phyloP scores from a whole-genome alignment of 2,329 filamentous ascomycete species.

The Stenocarpella maydis region DNA sequence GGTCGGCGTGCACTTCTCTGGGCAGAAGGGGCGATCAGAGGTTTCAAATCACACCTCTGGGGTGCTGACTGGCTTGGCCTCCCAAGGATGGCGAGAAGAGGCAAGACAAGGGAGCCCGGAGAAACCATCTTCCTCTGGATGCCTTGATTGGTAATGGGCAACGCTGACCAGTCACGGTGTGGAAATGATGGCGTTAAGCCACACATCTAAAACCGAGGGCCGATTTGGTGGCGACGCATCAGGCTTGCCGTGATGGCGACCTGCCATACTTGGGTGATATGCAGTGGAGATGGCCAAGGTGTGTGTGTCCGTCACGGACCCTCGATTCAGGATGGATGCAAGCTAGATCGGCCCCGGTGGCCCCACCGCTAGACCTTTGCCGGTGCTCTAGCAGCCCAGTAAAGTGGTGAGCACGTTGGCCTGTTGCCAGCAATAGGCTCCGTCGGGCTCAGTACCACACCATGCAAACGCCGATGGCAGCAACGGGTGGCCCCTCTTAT shows the following conservation, averaged over 20 bases:
- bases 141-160: background rate
- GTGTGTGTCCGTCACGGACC: background rate
- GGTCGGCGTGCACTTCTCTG: background rate
- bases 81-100: background rate
- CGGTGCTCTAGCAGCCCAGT: conserved; percentile 9
- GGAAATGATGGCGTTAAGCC: background rate
- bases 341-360: background rate
- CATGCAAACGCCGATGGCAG: conserved; percentile 20
- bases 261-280: background rate
- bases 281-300: background rate
- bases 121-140: background rate
- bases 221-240: too few relatives aligned
- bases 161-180: background rate
- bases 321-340: conserved; percentile 7
- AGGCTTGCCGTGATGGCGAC: background rate
- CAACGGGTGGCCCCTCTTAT: background rate
- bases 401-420: conserved; percentile 5
- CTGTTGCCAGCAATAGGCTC: conserved; percentile 6
- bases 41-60: too few relatives aligned
- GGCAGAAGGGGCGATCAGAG: background rate
- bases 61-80: background rate
- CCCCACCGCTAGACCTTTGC: conserved; percentile 1
- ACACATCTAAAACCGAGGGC: background rate
- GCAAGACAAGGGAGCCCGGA: background rate
- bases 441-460: background rate